Conservation (phyloP, 1,139 yeast species). For the Pichia sp. region DNA sequence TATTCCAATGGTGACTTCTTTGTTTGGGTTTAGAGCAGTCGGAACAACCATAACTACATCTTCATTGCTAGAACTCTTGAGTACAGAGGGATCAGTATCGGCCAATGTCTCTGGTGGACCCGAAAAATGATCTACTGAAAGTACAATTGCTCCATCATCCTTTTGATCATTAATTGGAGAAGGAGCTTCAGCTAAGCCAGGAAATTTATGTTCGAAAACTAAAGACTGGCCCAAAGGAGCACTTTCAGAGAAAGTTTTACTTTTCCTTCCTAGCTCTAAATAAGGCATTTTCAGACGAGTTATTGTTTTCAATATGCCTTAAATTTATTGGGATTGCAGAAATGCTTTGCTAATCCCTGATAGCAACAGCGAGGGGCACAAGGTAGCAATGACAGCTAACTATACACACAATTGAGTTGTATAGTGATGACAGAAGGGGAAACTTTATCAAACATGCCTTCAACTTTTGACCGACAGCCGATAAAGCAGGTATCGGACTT, state of each 20-base stretch:
- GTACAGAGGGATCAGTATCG: neutral
- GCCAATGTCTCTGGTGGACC: neutral
- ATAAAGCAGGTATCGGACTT: neutral
- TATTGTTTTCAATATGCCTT: neutral
- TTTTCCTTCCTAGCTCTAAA: neutral
- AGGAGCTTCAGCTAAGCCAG: neutral
- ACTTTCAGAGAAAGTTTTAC: neutral
- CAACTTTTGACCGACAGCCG: too few relatives aligned
- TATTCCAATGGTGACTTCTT: conserved; percentile 6
- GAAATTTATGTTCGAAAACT: neutral
- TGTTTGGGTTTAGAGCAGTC: neutral
- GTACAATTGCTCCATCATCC: neutral
- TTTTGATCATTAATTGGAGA: neutral
- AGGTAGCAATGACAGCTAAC: neutral
- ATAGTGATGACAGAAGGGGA: neutral
- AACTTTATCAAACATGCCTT: neutral
- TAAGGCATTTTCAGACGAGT: neutral
- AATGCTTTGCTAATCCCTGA: neutral
- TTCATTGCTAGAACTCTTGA: neutral
- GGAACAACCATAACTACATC: conserved; percentile 11
- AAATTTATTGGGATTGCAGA: neutral
- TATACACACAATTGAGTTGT: neutral
- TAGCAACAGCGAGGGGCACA: neutral
- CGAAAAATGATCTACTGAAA: neutral
- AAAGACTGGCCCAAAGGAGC: neutral